Evolutionary conservation across 148 eudicot species (phyloP).

Genomic region (Hydrangea macrophylla): DNA sequence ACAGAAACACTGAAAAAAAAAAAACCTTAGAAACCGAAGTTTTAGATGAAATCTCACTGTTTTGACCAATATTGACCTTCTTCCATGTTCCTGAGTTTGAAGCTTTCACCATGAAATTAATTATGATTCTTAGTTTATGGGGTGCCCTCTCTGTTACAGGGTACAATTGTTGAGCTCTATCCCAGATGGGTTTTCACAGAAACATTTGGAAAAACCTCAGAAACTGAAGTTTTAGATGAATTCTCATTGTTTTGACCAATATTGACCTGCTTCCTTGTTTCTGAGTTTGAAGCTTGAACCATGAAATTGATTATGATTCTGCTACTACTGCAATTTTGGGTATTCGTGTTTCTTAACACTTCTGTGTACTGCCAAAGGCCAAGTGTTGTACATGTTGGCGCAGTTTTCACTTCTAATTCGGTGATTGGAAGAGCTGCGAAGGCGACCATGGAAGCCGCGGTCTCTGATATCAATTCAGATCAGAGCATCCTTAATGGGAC

Average conservation of each 20-base stretch:
- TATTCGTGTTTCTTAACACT: conserved; percentile 2
- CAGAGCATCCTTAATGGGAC: conserved; percentile 27
- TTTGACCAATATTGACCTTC: neutral
- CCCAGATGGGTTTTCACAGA: too few relatives aligned
- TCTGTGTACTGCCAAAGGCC: conserved; percentile 21
- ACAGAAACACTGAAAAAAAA: too few relatives aligned
- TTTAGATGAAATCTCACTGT: neutral
- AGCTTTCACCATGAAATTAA: conserved; percentile 7
- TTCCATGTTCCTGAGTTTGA: neutral
- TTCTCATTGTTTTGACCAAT: neutral
- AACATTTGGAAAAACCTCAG: too few relatives aligned
- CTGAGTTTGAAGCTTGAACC: neutral
- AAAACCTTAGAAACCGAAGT: too few relatives aligned
- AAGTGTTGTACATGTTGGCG: conserved; percentile 29
- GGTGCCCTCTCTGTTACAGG: too few relatives aligned
- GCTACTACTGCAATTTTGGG: neutral
- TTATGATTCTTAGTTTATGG: too few relatives aligned
- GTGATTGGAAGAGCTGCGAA: conserved; percentile 34
- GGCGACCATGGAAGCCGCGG: conserved; percentile 32
- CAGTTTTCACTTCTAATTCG: conserved; percentile 25
- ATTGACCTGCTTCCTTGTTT: neutral
- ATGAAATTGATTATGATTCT: neutral
- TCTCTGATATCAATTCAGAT: conserved; percentile 25
- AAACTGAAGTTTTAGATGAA: too few relatives aligned
- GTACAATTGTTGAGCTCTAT: too few relatives aligned